These are phyloP conservation scores for Parsonsia alboflavescens DNA, from an alignment of 257 asterid genomes.

Conservation along the genomic window DNA sequence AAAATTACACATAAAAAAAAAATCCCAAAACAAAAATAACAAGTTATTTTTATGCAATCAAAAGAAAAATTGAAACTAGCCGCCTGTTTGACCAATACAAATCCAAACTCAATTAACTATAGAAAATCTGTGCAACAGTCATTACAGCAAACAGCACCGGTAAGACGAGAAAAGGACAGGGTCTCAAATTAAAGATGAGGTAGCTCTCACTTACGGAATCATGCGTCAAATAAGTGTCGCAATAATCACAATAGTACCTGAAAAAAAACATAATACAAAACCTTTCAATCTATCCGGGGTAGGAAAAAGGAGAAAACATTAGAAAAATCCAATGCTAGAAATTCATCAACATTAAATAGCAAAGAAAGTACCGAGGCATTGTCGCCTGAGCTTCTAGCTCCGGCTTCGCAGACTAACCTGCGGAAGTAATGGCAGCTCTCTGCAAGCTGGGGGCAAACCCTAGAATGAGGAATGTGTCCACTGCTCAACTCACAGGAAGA, in stretches of 20 bases:
- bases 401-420: not conserved
- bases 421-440: not conserved
- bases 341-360: not conserved
- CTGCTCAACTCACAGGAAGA: no score
- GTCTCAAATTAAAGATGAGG: not conserved
- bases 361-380: conserved; percentile 24
- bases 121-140: not conserved
- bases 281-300: conserved; percentile 1
- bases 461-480: no score
- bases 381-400: not conserved
- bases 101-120: not conserved
- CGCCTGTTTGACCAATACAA: not conserved
- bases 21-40: no score
- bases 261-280: not conserved
- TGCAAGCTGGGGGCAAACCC: no score
- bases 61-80: not conserved
- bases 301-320: not conserved
- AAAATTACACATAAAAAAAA: no score
- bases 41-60: no score
- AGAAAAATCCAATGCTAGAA: not conserved
- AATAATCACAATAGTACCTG: conserved; percentile 92
- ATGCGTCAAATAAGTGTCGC: conserved; percentile 92
- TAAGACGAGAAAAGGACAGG: not conserved
- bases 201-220: conserved; percentile 60
- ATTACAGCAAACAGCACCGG: not conserved